Evolutionary conservation across 805 yeast genomes (phyloP), one percentile per base, ranked within the genome.

Genomic region (Zygotorulaspora danielsina): DNA sequence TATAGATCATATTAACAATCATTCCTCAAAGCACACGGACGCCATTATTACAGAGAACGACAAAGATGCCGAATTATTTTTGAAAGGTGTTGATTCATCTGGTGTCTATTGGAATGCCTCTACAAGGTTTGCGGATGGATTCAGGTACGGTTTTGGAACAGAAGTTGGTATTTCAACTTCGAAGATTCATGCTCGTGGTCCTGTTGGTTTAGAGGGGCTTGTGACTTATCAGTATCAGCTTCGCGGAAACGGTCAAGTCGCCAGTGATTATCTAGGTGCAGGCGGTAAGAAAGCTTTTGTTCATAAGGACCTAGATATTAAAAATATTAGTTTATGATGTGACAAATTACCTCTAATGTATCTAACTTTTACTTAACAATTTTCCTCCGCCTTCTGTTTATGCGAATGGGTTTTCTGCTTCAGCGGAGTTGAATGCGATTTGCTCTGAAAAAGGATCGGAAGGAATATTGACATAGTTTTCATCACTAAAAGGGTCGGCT

Each of bases 101-200:
- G 97, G 97, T 41, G 95, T 93, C 9, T 93, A 87, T 69, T 90
- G 97, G 97, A 93, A 93, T 59, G 90, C 95, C 35, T 84, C 96
- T 15, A 87, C 97, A 6, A 73, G 99, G 58, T 93, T 93, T 67
- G 97, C 99, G 5, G 99, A 93, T 64, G 99, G 99, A 3, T 93
- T 86, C 73, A 76, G 98, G 61, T 93, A 90, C 58, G 99, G 99
- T 0, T 93, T 94, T 60, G 99, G 99, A 38, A 83, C 99, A 5
- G 99, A 93, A 64, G 98, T 93, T 12, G 99, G 99, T 24, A 90
- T 93, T 44, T 83, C 95, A 34, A 93, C 98, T 32, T 89, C 90
- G 59, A 93, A 93, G 63, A 87, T 93, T 46, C 99, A 93, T 61
- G 96, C 98, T 7, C 76, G 99, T 55, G 99, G 99, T 2, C 99